A percentile compares a stretch with the other conserved stretches of the same genome.
Conservation (phyloP, 1,284 basidiomycete species). For the Tranzscheliella williamsii region DNA sequence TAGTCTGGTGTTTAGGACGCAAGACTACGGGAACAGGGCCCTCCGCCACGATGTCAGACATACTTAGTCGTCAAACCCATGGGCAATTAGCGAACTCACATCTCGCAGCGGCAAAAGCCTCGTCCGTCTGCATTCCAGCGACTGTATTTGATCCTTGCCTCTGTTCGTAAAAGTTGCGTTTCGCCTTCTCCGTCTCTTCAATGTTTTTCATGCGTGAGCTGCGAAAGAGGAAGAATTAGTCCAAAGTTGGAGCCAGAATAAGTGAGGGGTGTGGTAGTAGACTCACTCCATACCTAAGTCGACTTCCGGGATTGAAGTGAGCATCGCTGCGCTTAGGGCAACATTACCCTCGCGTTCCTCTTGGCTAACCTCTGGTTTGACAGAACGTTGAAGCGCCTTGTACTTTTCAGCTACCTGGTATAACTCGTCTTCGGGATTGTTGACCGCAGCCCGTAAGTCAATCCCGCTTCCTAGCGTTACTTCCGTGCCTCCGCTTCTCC, state of each 20-base stretch:
- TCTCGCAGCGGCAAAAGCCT: slow-evolving; percentile 77
- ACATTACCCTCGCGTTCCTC: slow-evolving; percentile 83
- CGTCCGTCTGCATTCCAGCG: slow-evolving; percentile 67
- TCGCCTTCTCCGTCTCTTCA: slow-evolving; percentile 93
- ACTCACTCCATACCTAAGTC: slow-evolving; percentile 96
- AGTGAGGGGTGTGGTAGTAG: background rate
- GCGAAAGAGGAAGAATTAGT: background rate
- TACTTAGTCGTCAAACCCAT: too few relatives aligned
- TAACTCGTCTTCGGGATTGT: slow-evolving; percentile 80
- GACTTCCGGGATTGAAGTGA: slow-evolving; percentile 90
- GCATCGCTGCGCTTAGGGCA: slow-evolving; percentile 87
- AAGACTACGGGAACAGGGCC: too few relatives aligned
- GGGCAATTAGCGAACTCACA: slow-evolving; percentile 60
- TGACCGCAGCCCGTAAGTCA: background rate
- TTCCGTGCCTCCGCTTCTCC: slow-evolving; percentile 63
- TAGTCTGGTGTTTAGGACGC: slow-evolving; percentile 74
- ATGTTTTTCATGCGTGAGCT: slow-evolving; percentile 90
- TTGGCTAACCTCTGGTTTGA: slow-evolving; percentile 65
- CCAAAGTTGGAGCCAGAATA: background rate
- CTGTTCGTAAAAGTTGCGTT: slow-evolving; percentile 77
- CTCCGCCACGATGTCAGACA: too few relatives aligned
- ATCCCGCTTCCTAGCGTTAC: background rate
- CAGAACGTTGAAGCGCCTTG: slow-evolving; percentile 54
- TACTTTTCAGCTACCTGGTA: slow-evolving; percentile 76
- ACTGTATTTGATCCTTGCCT: slow-evolving; percentile 65